Percentiles rank a stretch among this genome's conserved stretches.
Conservation (phyloP, 768 basidiomycete genomes). For the Tylopilus sp. region DNA sequence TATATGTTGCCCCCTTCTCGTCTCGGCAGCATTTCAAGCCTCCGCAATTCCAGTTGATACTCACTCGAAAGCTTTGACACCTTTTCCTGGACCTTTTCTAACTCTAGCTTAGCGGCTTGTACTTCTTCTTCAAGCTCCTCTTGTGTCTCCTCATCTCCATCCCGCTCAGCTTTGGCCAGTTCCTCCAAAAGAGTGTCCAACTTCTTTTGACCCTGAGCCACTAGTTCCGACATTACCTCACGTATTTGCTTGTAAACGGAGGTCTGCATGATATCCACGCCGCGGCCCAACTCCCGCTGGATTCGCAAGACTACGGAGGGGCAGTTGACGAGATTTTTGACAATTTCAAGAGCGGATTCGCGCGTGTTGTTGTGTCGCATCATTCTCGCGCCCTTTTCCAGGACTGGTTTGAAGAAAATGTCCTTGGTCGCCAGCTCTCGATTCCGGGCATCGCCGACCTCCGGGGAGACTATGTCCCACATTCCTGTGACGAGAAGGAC, state of each 20-base stretch:
- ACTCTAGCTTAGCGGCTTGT: slow-evolving; percentile 19
- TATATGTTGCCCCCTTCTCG: slow-evolving; percentile 5
- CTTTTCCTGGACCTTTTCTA: slow-evolving; percentile 24
- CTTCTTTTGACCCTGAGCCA: slow-evolving; percentile 42
- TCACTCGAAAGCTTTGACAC: slow-evolving; percentile 21
- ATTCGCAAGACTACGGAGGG: slow-evolving; percentile 43
- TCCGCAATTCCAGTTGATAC: slow-evolving; percentile 25
- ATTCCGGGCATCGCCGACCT: slow-evolving; percentile 38
- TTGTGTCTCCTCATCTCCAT: slow-evolving; percentile 42
- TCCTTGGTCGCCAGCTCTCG: slow-evolving; percentile 38
- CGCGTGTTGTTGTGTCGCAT: slow-evolving; percentile 41
- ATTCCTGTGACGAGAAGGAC: slow-evolving; percentile 51
- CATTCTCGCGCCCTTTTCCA: slow-evolving; percentile 44
- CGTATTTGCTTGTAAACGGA: slow-evolving; percentile 51
- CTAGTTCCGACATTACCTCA: slow-evolving; percentile 44
- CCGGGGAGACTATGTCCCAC: slow-evolving; percentile 41
- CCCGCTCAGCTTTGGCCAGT: slow-evolving; percentile 41
- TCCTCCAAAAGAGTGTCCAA: slow-evolving; percentile 42
- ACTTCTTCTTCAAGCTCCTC: slow-evolving; percentile 42
- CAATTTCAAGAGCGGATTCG: slow-evolving; percentile 43
- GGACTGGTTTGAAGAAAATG: slow-evolving; percentile 49
- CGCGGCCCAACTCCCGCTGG: slow-evolving; percentile 49
- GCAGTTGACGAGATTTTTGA: slow-evolving; percentile 38
- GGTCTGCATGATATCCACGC: slow-evolving; percentile 47
- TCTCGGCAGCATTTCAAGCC: slow-evolving; percentile 22